Percentiles rank a stretch among this genome's conserved stretches.
phyloP scores from a whole-genome alignment of 164 flowering plant genomes.

The Cinnamomum chago region DNA sequence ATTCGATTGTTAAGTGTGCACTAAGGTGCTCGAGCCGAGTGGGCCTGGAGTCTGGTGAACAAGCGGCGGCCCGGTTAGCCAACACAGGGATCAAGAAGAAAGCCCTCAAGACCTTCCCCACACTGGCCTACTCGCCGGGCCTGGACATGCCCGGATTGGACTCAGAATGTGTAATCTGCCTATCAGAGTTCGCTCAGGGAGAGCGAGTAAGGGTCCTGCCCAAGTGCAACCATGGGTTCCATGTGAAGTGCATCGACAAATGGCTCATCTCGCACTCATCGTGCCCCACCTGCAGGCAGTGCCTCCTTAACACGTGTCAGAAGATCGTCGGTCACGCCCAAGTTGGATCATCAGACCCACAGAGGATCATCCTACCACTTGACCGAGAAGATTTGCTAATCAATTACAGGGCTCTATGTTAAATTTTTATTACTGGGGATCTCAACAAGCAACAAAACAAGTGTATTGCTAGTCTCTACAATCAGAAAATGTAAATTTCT shows the following conservation, averaged over 20 bases:
- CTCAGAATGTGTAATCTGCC: constrained; percentile 70
- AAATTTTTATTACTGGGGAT: background rate
- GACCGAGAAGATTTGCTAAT: constrained; percentile 57
- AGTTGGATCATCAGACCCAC: constrained; percentile 25
- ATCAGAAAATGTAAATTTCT: background rate
- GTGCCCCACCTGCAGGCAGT: constrained; percentile 78
- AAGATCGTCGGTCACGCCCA: constrained; percentile 37
- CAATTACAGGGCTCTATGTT: constrained; percentile 29
- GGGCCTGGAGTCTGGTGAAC: constrained; percentile 10
- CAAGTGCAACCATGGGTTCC: constrained; percentile 82
- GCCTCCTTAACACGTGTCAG: constrained; percentile 47
- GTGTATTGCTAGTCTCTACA: background rate
- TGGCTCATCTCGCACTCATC: constrained; percentile 80
- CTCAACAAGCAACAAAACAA: background rate
- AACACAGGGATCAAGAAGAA: constrained; percentile 62
- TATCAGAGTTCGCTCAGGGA: constrained; percentile 62
- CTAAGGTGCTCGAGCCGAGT: constrained; percentile 54
- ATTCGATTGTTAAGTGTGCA: constrained; percentile 69
- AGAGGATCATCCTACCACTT: constrained; percentile 37
- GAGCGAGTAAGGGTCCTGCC: constrained; percentile 62
- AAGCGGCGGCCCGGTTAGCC: constrained; percentile 22
- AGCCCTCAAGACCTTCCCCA: constrained; percentile 53
- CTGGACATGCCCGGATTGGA: constrained; percentile 46
- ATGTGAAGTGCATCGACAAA: constrained; percentile 66
- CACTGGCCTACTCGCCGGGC: constrained; percentile 35